A percentile compares a stretch with the other conserved stretches of the same genome.
Conservation (phyloP, 768 basidiomycete genomes). For the Leccinum rimulosum region DNA sequence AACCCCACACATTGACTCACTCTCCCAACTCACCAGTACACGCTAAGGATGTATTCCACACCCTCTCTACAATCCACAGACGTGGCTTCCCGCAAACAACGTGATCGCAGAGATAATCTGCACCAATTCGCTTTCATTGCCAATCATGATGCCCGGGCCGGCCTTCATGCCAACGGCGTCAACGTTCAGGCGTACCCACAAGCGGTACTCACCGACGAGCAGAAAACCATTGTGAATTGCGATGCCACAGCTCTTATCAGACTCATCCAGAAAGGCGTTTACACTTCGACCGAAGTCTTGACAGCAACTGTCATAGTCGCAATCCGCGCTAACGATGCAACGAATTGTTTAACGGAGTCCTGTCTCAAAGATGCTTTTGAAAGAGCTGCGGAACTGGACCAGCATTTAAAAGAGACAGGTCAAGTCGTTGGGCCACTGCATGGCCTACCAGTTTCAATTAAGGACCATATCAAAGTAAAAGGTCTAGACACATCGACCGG, state of each 20-base stretch:
- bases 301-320: slow-evolving; percentile 28
- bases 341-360: slow-evolving; percentile 58
- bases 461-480: slow-evolving; percentile 47
- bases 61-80: slow-evolving; percentile 1
- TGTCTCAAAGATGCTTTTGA: slow-evolving; percentile 51
- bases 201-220: slow-evolving; percentile 21
- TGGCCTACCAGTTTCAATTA: slow-evolving; percentile 44
- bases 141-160: background rate
- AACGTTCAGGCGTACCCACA: slow-evolving; percentile 30
- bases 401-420: slow-evolving; percentile 43
- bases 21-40: background rate
- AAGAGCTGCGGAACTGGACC: slow-evolving; percentile 51
- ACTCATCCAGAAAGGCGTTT: slow-evolving; percentile 18
- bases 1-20: background rate
- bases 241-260: slow-evolving; percentile 30
- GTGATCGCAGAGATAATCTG: slow-evolving; percentile 23
- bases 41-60: slow-evolving; percentile 8
- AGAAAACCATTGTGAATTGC: slow-evolving; percentile 29
- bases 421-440: slow-evolving; percentile 46
- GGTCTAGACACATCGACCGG: slow-evolving; percentile 41
- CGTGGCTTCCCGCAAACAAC: slow-evolving; percentile 23
- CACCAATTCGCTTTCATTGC: slow-evolving; percentile 1
- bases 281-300: slow-evolving; percentile 27
- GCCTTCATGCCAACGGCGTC: slow-evolving; percentile 2
- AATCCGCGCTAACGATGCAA: slow-evolving; percentile 31